Evolutionary conservation across 805 yeast species (phyloP).

Genomic region (Kodamaea kakaduensis): DNA sequence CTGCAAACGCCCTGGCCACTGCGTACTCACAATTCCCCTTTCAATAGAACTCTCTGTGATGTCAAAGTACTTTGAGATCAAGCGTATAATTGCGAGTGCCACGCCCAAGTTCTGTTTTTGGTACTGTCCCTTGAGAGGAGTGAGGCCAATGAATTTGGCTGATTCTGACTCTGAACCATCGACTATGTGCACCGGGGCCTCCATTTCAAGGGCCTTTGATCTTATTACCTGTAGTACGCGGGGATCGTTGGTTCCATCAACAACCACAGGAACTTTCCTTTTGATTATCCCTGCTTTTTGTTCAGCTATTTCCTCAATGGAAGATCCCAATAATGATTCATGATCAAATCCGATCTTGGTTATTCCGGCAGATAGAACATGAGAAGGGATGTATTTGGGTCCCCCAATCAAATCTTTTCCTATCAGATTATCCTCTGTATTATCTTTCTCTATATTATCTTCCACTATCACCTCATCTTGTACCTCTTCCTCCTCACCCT

Average conservation of each 20-base stretch:
- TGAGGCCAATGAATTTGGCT: constrained; percentile 29
- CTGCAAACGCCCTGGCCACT: constrained; percentile 91
- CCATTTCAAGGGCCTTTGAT: constrained; percentile 28
- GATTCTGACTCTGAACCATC: constrained; percentile 12
- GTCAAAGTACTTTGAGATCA: constrained; percentile 16
- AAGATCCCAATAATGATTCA: constrained; percentile 67
- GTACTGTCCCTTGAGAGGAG: constrained; percentile 69
- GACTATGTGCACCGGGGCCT: constrained; percentile 26
- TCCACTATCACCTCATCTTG: no score
- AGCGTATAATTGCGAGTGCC: constrained; percentile 55
- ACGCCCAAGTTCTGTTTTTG: constrained; percentile 68
- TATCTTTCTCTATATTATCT: no score
- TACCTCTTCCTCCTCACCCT: no score
- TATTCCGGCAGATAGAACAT: constrained; percentile 66
- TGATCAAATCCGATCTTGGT: constrained; percentile 88
- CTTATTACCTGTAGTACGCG: constrained; percentile 48
- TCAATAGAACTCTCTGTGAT: constrained; percentile 35
- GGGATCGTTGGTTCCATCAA: constrained; percentile 62
- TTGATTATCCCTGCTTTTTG: constrained; percentile 90
- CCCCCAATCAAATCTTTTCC: constrained; percentile 1
- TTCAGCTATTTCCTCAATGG: constrained; percentile 59
- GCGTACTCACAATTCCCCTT: constrained; percentile 50
- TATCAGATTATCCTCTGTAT: background rate
- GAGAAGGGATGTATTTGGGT: no score
- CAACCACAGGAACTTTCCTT: constrained; percentile 53